Percentiles rank a stretch among this genome's conserved stretches.
Conservation (phyloP, 1,284 basidiomycete species). For the Marasmius tenuissimus region DNA sequence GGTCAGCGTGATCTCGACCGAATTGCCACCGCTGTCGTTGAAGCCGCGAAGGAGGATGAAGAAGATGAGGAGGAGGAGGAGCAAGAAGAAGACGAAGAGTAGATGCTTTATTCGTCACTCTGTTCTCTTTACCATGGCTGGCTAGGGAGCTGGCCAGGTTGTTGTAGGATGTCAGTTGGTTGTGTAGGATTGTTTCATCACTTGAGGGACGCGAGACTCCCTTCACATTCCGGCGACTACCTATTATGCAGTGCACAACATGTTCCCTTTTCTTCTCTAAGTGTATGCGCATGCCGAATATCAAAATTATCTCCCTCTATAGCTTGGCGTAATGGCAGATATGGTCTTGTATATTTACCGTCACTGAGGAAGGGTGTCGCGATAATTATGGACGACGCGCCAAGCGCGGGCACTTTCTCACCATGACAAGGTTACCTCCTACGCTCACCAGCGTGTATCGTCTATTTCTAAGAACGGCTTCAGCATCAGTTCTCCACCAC, state of each 20-base stretch:
- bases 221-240: background rate
- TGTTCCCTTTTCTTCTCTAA: no score
- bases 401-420: background rate
- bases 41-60: slow-evolving; percentile 82
- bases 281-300: no score
- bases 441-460: slow-evolving; percentile 63
- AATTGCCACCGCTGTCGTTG: slow-evolving; percentile 95
- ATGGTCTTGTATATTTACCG: background rate
- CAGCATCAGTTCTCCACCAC: slow-evolving; percentile 64
- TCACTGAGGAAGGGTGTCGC: background rate
- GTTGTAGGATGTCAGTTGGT: background rate
- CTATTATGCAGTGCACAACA: no score
- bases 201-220: background rate
- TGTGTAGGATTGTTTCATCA: background rate
- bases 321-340: no score
- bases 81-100: slow-evolving; percentile 74
- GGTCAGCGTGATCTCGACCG: slow-evolving; percentile 98
- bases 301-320: no score
- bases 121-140: background rate
- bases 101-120: slow-evolving; percentile 20
- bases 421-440: slow-evolving; percentile 36
- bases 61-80: slow-evolving; percentile 89
- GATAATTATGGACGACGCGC: background rate
- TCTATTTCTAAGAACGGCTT: slow-evolving; percentile 56
- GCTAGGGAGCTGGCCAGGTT: background rate